Evolutionary conservation across 1,284 basidiomycete species (phyloP).

Genomic region (Melampsora americana): DNA sequence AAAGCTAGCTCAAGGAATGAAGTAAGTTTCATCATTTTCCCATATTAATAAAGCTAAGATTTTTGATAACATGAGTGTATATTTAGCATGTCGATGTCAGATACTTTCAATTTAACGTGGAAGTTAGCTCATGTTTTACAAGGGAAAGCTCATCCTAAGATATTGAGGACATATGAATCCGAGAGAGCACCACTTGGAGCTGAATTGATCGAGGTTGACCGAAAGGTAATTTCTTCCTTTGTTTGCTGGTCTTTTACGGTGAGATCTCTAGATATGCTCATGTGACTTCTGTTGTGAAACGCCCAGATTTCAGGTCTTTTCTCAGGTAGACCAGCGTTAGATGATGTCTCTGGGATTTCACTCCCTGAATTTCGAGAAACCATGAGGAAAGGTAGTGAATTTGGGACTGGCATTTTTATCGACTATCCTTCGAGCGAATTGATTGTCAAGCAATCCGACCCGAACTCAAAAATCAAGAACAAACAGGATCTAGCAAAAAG

Average conservation of each 20-base stretch:
- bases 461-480: slow-evolving; percentile 39
- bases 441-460: slow-evolving; percentile 44
- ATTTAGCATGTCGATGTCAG: slow-evolving; percentile 8
- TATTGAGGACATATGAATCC: slow-evolving; percentile 62
- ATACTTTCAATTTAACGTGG: slow-evolving; percentile 74
- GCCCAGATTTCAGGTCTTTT: slow-evolving; percentile 72
- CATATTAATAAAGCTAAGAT: not conserved
- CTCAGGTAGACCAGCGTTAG: slow-evolving; percentile 68
- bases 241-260: too few species aligned
- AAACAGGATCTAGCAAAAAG: slow-evolving; percentile 43
- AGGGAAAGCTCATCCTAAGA: slow-evolving; percentile 64
- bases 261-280: not conserved
- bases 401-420: slow-evolving; percentile 49
- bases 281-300: slow-evolving; percentile 72
- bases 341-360: not conserved
- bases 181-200: slow-evolving; percentile 5
- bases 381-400: not conserved
- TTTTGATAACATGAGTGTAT: not conserved
- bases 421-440: slow-evolving; percentile 49
- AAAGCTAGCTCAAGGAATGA: slow-evolving; percentile 65
- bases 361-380: slow-evolving; percentile 16
- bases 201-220: slow-evolving; percentile 14
- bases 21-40: not conserved
- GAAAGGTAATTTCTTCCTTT: slow-evolving; percentile 6
- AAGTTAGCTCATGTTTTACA: slow-evolving; percentile 71